Base-by-base conservation (phyloP, 495 filamentous ascomycete genomes). In the Evansstolkia leycettana region DNA sequence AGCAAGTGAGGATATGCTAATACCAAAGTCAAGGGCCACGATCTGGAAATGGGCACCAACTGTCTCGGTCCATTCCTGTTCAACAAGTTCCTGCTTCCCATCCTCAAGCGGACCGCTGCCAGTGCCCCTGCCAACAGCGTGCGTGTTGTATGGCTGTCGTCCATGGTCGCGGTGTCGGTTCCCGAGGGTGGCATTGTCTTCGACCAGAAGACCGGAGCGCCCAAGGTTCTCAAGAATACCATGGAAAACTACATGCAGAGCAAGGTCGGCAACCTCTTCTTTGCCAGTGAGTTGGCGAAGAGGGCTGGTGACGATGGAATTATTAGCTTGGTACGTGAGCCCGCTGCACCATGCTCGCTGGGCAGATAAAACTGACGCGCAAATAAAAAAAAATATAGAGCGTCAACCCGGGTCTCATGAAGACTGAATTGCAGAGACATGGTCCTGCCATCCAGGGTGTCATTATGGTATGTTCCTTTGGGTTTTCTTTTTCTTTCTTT, bases 31-130 rank as follows among this genome's bases (percentile, higher is more conserved):
- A 39, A 64, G 50, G 58, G 55, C 16, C 50, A 62, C 41, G 70
- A 72, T 29, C 40, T 70, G 2, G 55, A 70, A 36, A 46, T 68
- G 13, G 59, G 49, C 7, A 67, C 62, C 2, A 72, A 74, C 38
- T 61, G 56, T 36, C 48, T 72, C 1, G 69, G 59, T 1, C 68
- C 60, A 9, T 69, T 57, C 38, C 50, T 73, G 11, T 50, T 73
- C 17, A 69, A 60, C 5, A 36, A 54, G 8, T 37, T 62, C 13
- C 66, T 77, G 2, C 52, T 50, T 1, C 67, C 72, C 0, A 51
- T 65, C 8, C 46, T 74, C 3, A 28, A 40, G 5, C 37, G 38
- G 17, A 69, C 68, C 2, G 64, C 63, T 1, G 26, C 31, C 3
- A 36, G 46, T 7, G 31, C 44, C 2, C 40, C 40, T 0, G 24